These are phyloP conservation scores for Termitomyces sp. DNA, from an alignment of 768 basidiomycete genomes.

Conservation along the genomic window DNA sequence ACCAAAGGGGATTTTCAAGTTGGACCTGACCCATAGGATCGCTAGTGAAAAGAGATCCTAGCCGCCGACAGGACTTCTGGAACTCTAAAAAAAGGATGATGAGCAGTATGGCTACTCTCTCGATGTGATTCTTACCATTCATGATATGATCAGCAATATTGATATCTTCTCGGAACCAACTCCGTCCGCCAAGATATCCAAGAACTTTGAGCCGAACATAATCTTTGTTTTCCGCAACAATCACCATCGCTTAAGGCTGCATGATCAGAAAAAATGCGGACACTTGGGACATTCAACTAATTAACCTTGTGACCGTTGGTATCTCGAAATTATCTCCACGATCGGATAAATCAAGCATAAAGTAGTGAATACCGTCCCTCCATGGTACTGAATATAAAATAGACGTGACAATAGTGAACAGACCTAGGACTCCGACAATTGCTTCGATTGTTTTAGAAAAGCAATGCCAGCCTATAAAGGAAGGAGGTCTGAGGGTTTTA, in stretches of 20 bases:
- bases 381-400: conserved; percentile 5
- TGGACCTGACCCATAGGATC: conserved; percentile 12
- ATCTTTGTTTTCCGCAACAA: conserved; percentile 1
- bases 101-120: background rate
- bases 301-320: conserved; percentile 1
- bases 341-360: conserved; percentile 10
- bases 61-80: conserved; percentile 12
- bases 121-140: conserved; percentile 13
- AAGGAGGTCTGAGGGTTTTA: background rate
- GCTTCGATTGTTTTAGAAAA: conserved; percentile 4
- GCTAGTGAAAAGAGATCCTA: conserved; percentile 15
- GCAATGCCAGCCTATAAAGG: background rate
- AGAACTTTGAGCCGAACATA: conserved; percentile 4
- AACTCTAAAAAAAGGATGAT: conserved; percentile 17
- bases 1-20: background rate
- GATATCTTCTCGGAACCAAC: conserved; percentile 27
- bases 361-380: conserved; percentile 3
- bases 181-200: conserved; percentile 1
- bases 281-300: background rate
- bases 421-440: background rate
- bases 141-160: conserved; percentile 25
- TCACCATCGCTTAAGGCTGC: background rate
- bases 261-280: background rate
- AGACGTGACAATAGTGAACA: conserved; percentile 9
- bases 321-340: background rate